These are phyloP conservation scores for Wickerhamiella azyma DNA, from an alignment of 805 yeast genomes.

Conservation along the genomic window DNA sequence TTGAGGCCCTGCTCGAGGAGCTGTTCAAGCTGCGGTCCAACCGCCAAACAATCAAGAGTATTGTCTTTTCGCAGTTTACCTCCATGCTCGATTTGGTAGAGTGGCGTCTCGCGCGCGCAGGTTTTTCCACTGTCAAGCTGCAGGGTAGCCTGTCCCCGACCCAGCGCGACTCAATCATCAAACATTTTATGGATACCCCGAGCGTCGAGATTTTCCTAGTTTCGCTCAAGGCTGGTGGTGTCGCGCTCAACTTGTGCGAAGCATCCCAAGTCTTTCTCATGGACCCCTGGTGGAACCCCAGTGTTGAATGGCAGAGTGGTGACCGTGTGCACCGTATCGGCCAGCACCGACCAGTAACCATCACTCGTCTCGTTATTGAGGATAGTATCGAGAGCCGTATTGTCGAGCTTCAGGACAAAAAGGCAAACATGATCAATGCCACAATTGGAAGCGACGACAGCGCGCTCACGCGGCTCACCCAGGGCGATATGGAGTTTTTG, in stretches of 20 bases:
- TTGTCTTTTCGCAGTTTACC: conserved; percentile 94
- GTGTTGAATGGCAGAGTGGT: conserved; percentile 96
- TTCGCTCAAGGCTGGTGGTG: conserved; percentile 97
- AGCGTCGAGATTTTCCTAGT: conserved; percentile 88
- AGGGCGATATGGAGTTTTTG: conserved; percentile 88
- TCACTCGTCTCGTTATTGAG: conserved; percentile 85
- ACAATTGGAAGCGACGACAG: conserved; percentile 86
- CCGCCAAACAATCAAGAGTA: conserved; percentile 78
- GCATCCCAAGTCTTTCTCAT: conserved; percentile 91
- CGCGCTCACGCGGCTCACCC: conserved; percentile 77
- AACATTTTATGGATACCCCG: conserved; percentile 84
- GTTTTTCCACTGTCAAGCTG: conserved; percentile 82
- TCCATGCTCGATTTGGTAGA: conserved; percentile 92
- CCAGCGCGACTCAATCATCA: conserved; percentile 84
- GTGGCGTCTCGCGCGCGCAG: conserved; percentile 90
- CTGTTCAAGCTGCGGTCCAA: conserved; percentile 76
- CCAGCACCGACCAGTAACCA: conserved; percentile 84
- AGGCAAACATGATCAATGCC: conserved; percentile 96
- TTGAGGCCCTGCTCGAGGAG: conserved; percentile 92
- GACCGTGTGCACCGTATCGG: conserved; percentile 98
- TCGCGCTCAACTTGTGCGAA: conserved; percentile 88
- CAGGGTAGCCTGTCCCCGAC: conserved; percentile 97
- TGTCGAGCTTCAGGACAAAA: conserved; percentile 89
- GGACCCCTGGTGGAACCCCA: conserved; percentile 99
- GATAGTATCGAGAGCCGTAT: conserved; percentile 95